These are phyloP conservation scores for Datura wrightii DNA, from an alignment of 257 asterid species.

Conservation along the genomic window DNA sequence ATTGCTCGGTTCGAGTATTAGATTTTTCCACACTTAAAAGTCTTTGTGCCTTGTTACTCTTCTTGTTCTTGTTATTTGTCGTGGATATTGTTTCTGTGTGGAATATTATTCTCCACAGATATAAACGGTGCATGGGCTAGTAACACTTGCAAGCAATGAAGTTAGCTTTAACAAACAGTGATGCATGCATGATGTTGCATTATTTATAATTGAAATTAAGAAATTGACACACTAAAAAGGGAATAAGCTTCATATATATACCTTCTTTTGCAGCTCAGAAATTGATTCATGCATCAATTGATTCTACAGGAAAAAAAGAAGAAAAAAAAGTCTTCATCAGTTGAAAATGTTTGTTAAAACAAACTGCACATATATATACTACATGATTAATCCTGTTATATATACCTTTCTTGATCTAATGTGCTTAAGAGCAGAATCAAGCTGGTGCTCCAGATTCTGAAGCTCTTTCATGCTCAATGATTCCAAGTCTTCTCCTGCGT, in stretches of 20 bases:
- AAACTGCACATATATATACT: background rate
- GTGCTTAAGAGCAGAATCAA: conserved; percentile 76
- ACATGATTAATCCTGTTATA: conserved; percentile 25
- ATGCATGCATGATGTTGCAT: too few relatives aligned
- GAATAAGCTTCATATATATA: conserved; percentile 20
- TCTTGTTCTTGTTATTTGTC: too few relatives aligned
- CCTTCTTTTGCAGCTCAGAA: conserved; percentile 82
- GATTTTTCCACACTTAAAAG: too few relatives aligned
- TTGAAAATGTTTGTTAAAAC: background rate
- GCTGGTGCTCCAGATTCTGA: conserved; percentile 84
- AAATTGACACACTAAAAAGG: too few relatives aligned
- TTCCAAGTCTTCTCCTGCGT: conserved; percentile 78
- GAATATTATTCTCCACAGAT: too few relatives aligned
- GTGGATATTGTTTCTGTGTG: too few relatives aligned
- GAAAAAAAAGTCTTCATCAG: background rate
- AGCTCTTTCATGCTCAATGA: conserved; percentile 70
- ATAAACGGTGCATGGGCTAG: too few relatives aligned
- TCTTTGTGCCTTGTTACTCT: too few relatives aligned
- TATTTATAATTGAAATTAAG: too few relatives aligned
- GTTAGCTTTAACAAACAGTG: too few relatives aligned
- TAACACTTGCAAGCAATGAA: too few relatives aligned
- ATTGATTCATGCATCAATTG: conserved; percentile 84
- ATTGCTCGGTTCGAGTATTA: too few relatives aligned
- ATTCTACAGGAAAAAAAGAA: conserved; percentile 57
- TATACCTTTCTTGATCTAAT: conserved; percentile 80